Evolutionary conservation across 495 filamentous ascomycete species (phyloP).

Genomic region (Penicillium waksmanii): DNA sequence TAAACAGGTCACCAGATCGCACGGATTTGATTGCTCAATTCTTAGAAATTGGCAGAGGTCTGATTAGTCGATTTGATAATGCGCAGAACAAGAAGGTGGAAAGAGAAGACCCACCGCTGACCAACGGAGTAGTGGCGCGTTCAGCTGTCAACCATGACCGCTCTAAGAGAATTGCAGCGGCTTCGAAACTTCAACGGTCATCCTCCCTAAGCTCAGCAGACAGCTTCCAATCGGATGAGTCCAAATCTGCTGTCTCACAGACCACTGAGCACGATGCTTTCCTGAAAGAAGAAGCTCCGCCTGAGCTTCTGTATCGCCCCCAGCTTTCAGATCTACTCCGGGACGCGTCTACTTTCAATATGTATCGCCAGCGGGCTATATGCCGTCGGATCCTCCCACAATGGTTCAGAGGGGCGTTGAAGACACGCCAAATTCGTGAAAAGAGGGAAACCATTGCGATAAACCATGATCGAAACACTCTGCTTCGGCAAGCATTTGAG

Average conservation of each 20-base stretch:
- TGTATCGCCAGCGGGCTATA: constrained; percentile 52
- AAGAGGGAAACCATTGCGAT: constrained; percentile 54
- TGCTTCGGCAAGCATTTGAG: constrained; percentile 61
- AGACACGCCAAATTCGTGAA: constrained; percentile 45
- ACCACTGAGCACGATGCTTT: constrained; percentile 31
- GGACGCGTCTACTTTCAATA: constrained; percentile 63
- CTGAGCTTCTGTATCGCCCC: constrained; percentile 52
- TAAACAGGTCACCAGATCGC: constrained; percentile 42
- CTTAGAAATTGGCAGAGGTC: constrained; percentile 45
- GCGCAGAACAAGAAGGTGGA: constrained; percentile 29
- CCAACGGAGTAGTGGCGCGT: constrained; percentile 35
- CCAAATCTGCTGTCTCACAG: constrained; percentile 30
- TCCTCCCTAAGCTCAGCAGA: constrained; percentile 32
- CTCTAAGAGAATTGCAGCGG: constrained; percentile 35
- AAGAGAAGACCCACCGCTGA: constrained; percentile 21
- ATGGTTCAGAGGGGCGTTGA: constrained; percentile 58
- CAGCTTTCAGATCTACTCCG: constrained; percentile 59
- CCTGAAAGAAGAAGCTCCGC: constrained; percentile 35
- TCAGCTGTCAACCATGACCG: constrained; percentile 45
- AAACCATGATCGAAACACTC: constrained; percentile 53
- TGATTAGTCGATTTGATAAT: constrained; percentile 42
- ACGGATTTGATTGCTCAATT: constrained; percentile 51
- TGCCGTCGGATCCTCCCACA: constrained; percentile 51
- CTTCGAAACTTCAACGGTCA: constrained; percentile 22
- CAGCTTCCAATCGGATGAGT: constrained; percentile 28